Percentiles rank a stretch among this genome's conserved stretches.
phyloP scores from a whole-genome alignment of 1,139 yeast species.

The Saccharomyces pastorianus region DNA sequence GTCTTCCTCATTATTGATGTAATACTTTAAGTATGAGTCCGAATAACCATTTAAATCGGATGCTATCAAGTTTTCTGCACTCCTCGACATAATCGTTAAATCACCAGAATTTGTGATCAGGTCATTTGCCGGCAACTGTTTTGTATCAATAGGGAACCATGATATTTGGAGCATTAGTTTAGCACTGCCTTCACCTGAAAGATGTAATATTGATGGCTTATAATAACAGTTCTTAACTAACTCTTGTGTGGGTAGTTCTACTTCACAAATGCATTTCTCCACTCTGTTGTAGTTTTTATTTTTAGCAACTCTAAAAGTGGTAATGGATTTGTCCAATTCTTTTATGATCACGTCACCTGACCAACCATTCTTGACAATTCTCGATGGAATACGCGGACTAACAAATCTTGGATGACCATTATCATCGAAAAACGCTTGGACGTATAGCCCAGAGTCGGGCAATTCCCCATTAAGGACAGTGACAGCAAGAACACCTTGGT shows the following conservation, averaged over 20 bases:
- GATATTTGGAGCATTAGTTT: constrained; percentile 54
- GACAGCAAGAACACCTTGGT: constrained; percentile 69
- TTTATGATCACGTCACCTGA: constrained; percentile 69
- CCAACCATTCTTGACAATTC: constrained; percentile 41
- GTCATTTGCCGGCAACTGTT: constrained; percentile 65
- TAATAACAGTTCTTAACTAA: constrained; percentile 59
- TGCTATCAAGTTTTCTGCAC: constrained; percentile 65
- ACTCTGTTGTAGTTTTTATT: constrained; percentile 45
- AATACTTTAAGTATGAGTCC: constrained; percentile 76
- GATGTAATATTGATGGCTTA: constrained; percentile 47
- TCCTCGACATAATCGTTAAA: constrained; percentile 52
- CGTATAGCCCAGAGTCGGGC: constrained; percentile 45
- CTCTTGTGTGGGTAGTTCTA: constrained; percentile 58
- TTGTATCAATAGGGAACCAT: constrained; percentile 67
- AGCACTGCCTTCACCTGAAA: constrained; percentile 43
- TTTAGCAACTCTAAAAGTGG: constrained; percentile 54
- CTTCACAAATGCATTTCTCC: constrained; percentile 54
- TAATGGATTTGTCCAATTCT: constrained; percentile 68
- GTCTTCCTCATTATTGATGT: constrained; percentile 51
- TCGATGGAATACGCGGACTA: constrained; percentile 42
- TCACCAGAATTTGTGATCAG: constrained; percentile 69
- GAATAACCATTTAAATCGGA: constrained; percentile 89
- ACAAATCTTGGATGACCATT: constrained; percentile 55
- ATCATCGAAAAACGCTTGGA: constrained; percentile 72
- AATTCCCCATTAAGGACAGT: constrained; percentile 55